A percentile compares a stretch with the other conserved stretches of the same genome.
phyloP scores from a whole-genome alignment of 306 rosid species.

The Arachis hypogaea region DNA sequence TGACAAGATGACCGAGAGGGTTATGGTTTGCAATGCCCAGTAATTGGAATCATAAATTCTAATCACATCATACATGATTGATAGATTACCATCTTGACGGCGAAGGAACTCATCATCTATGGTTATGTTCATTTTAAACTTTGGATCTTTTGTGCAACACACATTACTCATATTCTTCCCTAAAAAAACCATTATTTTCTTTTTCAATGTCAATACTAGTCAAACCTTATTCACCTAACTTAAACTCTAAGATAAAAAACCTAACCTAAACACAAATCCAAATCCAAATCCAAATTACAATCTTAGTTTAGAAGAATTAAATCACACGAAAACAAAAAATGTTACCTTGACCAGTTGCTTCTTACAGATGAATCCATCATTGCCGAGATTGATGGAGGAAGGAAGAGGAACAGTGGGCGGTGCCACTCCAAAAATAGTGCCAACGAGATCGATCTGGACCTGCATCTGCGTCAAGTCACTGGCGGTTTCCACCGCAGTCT shows the following conservation, averaged over 20 bases:
- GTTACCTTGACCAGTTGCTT: conserved; percentile 58
- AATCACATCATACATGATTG: conserved; percentile 87
- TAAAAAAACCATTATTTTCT: conserved; percentile 36
- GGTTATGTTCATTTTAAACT: conserved; percentile 60
- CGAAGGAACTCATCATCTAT: conserved; percentile 60
- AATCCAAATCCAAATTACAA: not conserved
- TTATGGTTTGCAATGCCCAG: conserved; percentile 81
- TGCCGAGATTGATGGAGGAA: conserved; percentile 61
- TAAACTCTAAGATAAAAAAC: conserved; percentile 2
- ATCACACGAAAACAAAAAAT: no score
- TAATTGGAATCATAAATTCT: conserved; percentile 66
- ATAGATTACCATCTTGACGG: conserved; percentile 85
- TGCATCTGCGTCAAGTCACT: conserved; percentile 88
- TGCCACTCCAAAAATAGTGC: conserved; percentile 80
- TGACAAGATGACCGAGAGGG: conserved; percentile 90
- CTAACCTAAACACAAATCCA: not conserved
- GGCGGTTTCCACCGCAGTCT: conserved; percentile 88
- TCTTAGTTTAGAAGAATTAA: not conserved
- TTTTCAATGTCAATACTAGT: conserved; percentile 19
- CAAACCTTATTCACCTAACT: conserved; percentile 9
- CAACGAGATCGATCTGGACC: conserved; percentile 64
- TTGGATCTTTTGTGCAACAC: conserved; percentile 68
- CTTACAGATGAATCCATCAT: conserved; percentile 73
- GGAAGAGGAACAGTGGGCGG: conserved; percentile 79
- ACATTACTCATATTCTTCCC: conserved; percentile 65